A percentile compares a stretch with the other conserved stretches of the same genome.
Conservation (phyloP, 2,329 filamentous ascomycete species). For the Penicillium sp. region DNA sequence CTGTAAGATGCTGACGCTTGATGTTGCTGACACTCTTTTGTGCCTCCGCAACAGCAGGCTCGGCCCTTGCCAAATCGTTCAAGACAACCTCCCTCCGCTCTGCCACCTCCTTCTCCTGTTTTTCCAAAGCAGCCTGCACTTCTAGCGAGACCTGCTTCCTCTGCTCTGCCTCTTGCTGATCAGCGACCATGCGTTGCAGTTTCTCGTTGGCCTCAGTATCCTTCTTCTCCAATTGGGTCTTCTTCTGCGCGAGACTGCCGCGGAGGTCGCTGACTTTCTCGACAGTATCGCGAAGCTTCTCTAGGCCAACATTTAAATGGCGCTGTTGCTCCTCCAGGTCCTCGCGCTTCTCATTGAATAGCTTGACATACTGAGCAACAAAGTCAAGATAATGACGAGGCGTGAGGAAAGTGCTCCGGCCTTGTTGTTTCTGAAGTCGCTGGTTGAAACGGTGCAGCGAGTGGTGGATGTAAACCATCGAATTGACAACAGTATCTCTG, state of each 20-base stretch:
- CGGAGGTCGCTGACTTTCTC: conserved; percentile 94
- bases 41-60: conserved; percentile 88
- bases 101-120: conserved; percentile 85
- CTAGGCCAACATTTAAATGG: conserved; percentile 95
- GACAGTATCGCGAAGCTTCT: conserved; percentile 94
- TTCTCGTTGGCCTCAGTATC: conserved; percentile 96
- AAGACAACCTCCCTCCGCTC: conserved; percentile 79
- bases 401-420: conserved; percentile 87
- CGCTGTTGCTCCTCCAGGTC: conserved; percentile 98
- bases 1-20: conserved; percentile 93
- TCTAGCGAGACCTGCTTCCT: conserved; percentile 84
- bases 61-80: conserved; percentile 81
- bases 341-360: conserved; percentile 98
- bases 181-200: conserved; percentile 91
- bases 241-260: conserved; percentile 88
- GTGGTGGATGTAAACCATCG: conserved; percentile 98
- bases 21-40: conserved; percentile 98
- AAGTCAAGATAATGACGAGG: conserved; percentile 97
- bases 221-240: conserved; percentile 87
- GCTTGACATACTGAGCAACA: conserved; percentile 92
- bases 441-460: conserved; percentile 87
- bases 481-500: conserved; percentile 88
- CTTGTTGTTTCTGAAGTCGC: conserved; percentile 86
- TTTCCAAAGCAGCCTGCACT: conserved; percentile 81
- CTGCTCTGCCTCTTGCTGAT: conserved; percentile 91